Conservation (phyloP, 1,284 basidiomycete genomes). For the Tremellales sp. region DNA sequence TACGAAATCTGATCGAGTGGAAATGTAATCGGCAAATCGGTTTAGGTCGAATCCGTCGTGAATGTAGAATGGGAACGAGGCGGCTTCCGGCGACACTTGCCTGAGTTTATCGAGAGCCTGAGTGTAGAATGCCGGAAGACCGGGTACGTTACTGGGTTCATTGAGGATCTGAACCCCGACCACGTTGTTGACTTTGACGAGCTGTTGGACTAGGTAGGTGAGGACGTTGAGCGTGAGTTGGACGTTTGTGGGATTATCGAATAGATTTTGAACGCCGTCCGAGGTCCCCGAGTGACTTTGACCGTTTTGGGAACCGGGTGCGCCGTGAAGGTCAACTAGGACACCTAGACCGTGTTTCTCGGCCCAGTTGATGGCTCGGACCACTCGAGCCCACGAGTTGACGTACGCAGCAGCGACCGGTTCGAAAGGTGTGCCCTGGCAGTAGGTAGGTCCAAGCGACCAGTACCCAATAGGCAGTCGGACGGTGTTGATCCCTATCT, state of each 20-base stretch:
- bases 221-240: conserved; percentile 61
- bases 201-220: conserved; percentile 56
- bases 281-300: conserved; percentile 71
- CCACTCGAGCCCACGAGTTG: conserved; percentile 58
- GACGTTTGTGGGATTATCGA: conserved; percentile 54
- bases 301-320: conserved; percentile 62
- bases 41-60: conserved; percentile 68
- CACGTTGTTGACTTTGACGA: conserved; percentile 64
- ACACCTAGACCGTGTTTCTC: conserved; percentile 69
- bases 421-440: conserved; percentile 58
- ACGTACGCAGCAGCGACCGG: conserved; percentile 59
- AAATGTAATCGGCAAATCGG: conserved; percentile 57
- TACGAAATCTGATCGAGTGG: conserved; percentile 61
- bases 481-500: conserved; percentile 64
- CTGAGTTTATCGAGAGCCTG: conserved; percentile 59
- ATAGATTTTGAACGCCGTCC: conserved; percentile 59
- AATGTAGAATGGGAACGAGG: conserved; percentile 63
- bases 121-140: conserved; percentile 40
- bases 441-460: conserved; percentile 50
- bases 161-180: conserved; percentile 73
- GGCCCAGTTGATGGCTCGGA: conserved; percentile 64
- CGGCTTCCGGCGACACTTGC: conserved; percentile 51
- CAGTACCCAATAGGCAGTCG: conserved; percentile 68
- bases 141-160: conserved; percentile 55
- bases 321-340: conserved; percentile 64